Percentiles rank a stretch among this genome's conserved stretches.
phyloP scores from a whole-genome alignment of 768 basidiomycete species.

The Leccinum aurantiacum region DNA sequence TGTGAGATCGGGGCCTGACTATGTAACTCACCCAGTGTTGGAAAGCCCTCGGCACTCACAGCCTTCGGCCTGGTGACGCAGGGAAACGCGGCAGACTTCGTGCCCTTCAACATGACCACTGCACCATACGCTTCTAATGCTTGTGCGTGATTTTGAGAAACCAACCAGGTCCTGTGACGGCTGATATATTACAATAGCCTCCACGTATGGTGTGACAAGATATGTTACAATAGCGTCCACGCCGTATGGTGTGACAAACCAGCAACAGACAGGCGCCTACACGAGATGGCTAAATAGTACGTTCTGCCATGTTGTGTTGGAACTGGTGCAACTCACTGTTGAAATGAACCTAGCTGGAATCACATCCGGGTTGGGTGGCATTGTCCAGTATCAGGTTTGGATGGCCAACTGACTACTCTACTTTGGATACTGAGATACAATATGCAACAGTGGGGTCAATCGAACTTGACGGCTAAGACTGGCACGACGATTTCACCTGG shows the following conservation, averaged over 20 bases:
- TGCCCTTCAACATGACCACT: slow-evolving; percentile 58
- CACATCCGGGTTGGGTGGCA: slow-evolving; percentile 32
- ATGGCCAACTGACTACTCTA: not conserved
- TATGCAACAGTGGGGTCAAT: slow-evolving; percentile 54
- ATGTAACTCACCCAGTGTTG: slow-evolving; percentile 36
- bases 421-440: slow-evolving; percentile 13
- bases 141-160: slow-evolving; percentile 20
- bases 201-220: slow-evolving; percentile 47
- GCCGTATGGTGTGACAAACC: slow-evolving; percentile 50
- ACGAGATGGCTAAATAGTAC: slow-evolving; percentile 51
- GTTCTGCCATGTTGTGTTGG: slow-evolving; percentile 9
- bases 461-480: slow-evolving; percentile 43
- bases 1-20: slow-evolving; percentile 8
- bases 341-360: slow-evolving; percentile 38
- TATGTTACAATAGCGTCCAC: slow-evolving; percentile 16
- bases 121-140: slow-evolving; percentile 41
- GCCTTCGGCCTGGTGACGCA: slow-evolving; percentile 67
- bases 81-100: slow-evolving; percentile 49
- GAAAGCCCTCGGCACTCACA: slow-evolving; percentile 54
- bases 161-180: not conserved
- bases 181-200: slow-evolving; percentile 14
- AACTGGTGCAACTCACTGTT: slow-evolving; percentile 4
- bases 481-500: slow-evolving; percentile 46
- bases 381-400: slow-evolving; percentile 33
- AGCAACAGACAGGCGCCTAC: slow-evolving; percentile 55